Evolutionary conservation across 2,329 filamentous ascomycete species (phyloP).

Genomic region (Alternaria sp.): DNA sequence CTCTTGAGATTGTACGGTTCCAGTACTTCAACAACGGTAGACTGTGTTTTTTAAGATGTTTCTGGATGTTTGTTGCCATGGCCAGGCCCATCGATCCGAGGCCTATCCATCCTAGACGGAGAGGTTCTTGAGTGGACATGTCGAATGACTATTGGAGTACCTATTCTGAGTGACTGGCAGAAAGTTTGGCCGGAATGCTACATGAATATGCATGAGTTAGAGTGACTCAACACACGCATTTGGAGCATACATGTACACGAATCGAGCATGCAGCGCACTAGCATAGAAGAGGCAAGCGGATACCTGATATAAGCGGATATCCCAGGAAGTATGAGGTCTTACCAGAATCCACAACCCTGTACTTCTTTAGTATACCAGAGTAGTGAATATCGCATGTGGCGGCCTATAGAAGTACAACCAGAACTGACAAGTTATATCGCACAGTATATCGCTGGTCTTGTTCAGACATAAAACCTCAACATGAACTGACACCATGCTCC

Average conservation of each 20-base stretch:
- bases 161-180: not conserved
- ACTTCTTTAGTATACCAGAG: not conserved
- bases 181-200: not conserved
- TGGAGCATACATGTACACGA: too few relatives aligned
- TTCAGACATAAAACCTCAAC: not conserved
- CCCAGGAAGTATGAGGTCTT: not conserved
- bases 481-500: not conserved
- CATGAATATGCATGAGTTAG: not conserved
- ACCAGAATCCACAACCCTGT: not conserved
- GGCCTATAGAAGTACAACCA: not conserved
- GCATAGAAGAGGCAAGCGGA: constrained; percentile 11
- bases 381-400: not conserved
- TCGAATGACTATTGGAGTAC: not conserved
- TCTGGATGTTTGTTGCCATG: constrained; percentile 62
- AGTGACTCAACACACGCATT: not conserved
- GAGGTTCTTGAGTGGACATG: constrained; percentile 13
- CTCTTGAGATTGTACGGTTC: constrained; percentile 60
- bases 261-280: constrained; percentile 11
- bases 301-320: constrained; percentile 9
- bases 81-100: constrained; percentile 62
- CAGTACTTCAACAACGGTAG: constrained; percentile 50
- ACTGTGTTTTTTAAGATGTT: constrained; percentile 41
- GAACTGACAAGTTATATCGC: not conserved
- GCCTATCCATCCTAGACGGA: constrained; percentile 45
- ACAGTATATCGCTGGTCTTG: not conserved